Percentiles rank a stretch among this genome's conserved stretches.
Conservation (phyloP, 805 yeast genomes). For the Maudiozyma serrabonitensis region DNA sequence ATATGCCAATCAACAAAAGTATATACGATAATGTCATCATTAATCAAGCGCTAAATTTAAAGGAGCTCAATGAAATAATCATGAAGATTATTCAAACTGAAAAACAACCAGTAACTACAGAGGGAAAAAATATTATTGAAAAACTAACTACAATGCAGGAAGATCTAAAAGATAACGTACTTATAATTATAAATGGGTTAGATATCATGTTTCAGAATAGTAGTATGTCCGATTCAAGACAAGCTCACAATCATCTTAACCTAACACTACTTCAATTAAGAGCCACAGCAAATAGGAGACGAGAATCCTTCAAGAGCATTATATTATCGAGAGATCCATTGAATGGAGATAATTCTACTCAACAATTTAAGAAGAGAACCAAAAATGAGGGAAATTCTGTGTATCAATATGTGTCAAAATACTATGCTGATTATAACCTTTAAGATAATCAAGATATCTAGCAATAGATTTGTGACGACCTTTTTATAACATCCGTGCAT, state of each 20-base stretch:
- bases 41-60: slow-evolving; percentile 19
- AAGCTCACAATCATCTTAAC: slow-evolving; percentile 17
- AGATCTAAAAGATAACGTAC: neutral
- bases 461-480: neutral
- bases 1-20: slow-evolving; percentile 4
- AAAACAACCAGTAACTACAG: neutral
- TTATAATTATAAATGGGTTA: slow-evolving; percentile 17
- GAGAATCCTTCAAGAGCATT: neutral
- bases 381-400: slow-evolving; percentile 15
- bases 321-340: neutral
- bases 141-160: neutral
- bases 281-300: slow-evolving; percentile 9
- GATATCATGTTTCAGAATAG: slow-evolving; percentile 24
- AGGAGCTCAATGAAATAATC: slow-evolving; percentile 13
- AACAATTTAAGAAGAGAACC: slow-evolving; percentile 7
- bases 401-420: slow-evolving; percentile 19
- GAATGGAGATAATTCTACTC: neutral
- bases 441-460: neutral
- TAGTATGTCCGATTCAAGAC: slow-evolving; percentile 10
- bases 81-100: neutral
- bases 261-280: slow-evolving; percentile 17
- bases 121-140: neutral
- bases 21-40: slow-evolving; percentile 24
- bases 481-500: neutral
- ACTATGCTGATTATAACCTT: slow-evolving; percentile 14